These are phyloP conservation scores for Schizosaccharomyces octosporus DNA, from an alignment of 805 yeast species.

Conservation along the genomic window DNA sequence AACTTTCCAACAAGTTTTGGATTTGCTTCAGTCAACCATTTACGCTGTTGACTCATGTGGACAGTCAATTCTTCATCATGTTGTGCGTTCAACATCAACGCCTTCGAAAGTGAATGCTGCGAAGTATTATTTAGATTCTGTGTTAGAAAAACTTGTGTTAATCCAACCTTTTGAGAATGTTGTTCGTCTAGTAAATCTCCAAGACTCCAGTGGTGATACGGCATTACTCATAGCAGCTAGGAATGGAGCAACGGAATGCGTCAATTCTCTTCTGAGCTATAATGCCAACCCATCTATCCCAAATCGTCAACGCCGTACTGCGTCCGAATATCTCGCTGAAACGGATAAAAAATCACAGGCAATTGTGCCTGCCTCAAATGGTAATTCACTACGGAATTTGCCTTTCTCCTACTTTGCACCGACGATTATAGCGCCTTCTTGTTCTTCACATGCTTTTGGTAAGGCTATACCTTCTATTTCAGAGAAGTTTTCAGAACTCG, in stretches of 20 bases:
- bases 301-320: conserved; percentile 19
- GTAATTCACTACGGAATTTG: background rate
- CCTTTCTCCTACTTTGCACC: background rate
- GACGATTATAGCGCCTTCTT: background rate
- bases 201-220: conserved; percentile 65
- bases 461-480: conserved; percentile 18
- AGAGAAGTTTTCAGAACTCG: conserved; percentile 15
- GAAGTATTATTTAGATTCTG: conserved; percentile 52
- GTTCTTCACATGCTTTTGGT: background rate
- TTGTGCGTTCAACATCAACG: conserved; percentile 45
- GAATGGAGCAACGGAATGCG: conserved; percentile 24
- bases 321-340: conserved; percentile 16
- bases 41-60: conserved; percentile 47
- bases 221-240: conserved; percentile 57
- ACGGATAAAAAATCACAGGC: conserved; percentile 9
- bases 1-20: conserved; percentile 56
- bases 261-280: conserved; percentile 21
- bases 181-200: conserved; percentile 31
- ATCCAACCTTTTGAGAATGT: conserved; percentile 33
- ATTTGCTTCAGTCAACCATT: conserved; percentile 50
- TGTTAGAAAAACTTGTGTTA: conserved; percentile 49
- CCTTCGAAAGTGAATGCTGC: conserved; percentile 53
- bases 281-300: conserved; percentile 23
- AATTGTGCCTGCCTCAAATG: conserved; percentile 5
- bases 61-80: conserved; percentile 67